These are phyloP conservation scores for Ophiocordyceps robertsii DNA, from an alignment of 2,329 filamentous ascomycete genomes.

Conservation along the genomic window DNA sequence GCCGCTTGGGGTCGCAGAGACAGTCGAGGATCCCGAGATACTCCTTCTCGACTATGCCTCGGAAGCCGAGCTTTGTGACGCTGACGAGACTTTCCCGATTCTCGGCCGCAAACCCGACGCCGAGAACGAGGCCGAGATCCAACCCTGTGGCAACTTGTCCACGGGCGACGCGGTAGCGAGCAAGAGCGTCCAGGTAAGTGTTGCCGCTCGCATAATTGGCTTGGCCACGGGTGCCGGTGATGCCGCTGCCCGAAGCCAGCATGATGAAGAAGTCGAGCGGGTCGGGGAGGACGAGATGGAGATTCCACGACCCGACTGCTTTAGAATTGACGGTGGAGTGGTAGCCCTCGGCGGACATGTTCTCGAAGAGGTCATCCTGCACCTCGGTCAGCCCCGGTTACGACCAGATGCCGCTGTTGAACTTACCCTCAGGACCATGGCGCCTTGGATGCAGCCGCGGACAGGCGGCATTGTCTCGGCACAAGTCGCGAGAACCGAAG, in stretches of 20 bases:
- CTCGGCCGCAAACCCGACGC: neutral
- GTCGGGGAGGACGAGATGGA: neutral
- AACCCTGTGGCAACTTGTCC: neutral
- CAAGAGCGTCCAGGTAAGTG: neutral
- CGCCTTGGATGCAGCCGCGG: too few species aligned
- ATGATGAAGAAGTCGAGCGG: neutral
- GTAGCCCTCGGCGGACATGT: neutral
- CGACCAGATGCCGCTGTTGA: too few species aligned
- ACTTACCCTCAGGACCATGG: too few species aligned
- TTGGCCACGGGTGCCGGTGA: neutral
- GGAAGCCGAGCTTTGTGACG: too few species aligned
- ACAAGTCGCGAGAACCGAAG: too few species aligned
- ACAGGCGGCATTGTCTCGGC: too few species aligned
- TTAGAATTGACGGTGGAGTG: neutral
- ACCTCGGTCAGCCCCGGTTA: too few species aligned
- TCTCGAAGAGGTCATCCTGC: neutral
- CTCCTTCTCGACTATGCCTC: too few species aligned
- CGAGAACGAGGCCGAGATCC: neutral
- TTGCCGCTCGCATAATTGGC: neutral
- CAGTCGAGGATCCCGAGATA: too few species aligned
- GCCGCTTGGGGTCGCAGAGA: too few species aligned
- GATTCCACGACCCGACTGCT: neutral
- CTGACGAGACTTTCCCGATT: neutral
- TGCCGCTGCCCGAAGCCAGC: neutral
- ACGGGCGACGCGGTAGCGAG: neutral